Base-by-base conservation (phyloP, 192 early-diverging fungal species). In the Gigaspora rosea region DNA sequence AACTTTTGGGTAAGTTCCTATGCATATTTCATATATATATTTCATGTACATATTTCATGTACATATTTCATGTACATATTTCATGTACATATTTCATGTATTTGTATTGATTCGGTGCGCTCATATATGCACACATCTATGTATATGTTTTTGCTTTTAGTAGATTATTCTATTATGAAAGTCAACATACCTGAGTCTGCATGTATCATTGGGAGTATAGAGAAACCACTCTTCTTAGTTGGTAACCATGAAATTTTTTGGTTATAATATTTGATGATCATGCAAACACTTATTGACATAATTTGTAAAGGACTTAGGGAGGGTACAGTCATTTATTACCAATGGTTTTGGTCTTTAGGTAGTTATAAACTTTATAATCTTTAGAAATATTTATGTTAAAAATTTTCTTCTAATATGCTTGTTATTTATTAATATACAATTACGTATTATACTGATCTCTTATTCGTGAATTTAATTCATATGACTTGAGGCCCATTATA, bases 121-220 rank as follows among this genome's bases (percentile, higher is more conserved):
- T 18, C 12, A 8, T 56, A 18, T 56, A 5, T 54, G 16, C 9
- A 20, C 18, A 20, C 9, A 7, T 6, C 3, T 36, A 65, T 33
- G 6, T 32, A 16, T 33, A 32, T 33, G 5, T 16, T 65, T 65
- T 7, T 46, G 1, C 16, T 46, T 65, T 16, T 32, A 65, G 63
- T 20, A 8, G 52, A 71, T 22, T 54, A 35, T 56, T 54, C 50
- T 12, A 18, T 36, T 2, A 71, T 50, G 2, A 56, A 56, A 35
- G 52, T 71, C 18, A 71, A 71, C 27, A 52, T 71, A 36, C 70
- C 70, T 20, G 70, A 71, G 35, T 71, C 70, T 16, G 50, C 50
- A 2, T 54, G 48, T 71, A 56, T 71, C 12, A 71, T 71, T 56
- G 51, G 50, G 5, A 33, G 52, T 35, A 36, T 54, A 10, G 70